Conservation (phyloP, 805 yeast genomes). For the Pichia californica region DNA sequence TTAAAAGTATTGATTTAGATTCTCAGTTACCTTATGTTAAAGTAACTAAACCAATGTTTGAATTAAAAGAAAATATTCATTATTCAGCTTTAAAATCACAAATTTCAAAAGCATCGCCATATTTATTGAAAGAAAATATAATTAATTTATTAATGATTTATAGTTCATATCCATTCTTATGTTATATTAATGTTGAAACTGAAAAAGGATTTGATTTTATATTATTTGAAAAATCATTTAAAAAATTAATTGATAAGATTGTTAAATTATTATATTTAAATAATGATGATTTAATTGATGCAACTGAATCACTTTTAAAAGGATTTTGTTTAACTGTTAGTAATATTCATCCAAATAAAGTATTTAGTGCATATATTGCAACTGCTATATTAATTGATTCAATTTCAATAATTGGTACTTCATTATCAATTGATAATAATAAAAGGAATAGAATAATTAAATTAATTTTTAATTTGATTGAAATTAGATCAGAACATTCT, state of each 20-base stretch:
- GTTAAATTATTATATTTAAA: constrained; percentile 33
- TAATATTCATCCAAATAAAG: constrained; percentile 23
- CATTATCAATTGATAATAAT: constrained; percentile 17
- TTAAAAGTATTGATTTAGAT: constrained; percentile 4
- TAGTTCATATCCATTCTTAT: constrained; percentile 29
- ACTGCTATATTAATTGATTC: constrained; percentile 32
- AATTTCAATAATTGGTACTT: constrained; percentile 27
- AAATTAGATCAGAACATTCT: constrained; percentile 26
- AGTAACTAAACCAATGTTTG: not conserved
- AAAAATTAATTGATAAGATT: constrained; percentile 26
- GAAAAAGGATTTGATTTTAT: constrained; percentile 8
- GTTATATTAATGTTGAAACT: constrained; percentile 16
- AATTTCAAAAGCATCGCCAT: not conserved
- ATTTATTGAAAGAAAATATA: constrained; percentile 16
- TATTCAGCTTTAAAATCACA: not conserved
- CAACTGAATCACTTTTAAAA: constrained; percentile 32
- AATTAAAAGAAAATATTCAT: not conserved
- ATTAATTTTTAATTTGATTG: constrained; percentile 34
- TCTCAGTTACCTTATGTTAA: constrained; percentile 5
- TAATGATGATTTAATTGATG: constrained; percentile 29
- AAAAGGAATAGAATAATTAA: constrained; percentile 31
- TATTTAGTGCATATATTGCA: constrained; percentile 34
- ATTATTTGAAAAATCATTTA: constrained; percentile 18
- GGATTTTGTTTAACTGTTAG: constrained; percentile 30
- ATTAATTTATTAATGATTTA: constrained; percentile 28